Base-by-base conservation (phyloP, 2,329 filamentous ascomycete genomes). In the Penicillium hordei region DNA sequence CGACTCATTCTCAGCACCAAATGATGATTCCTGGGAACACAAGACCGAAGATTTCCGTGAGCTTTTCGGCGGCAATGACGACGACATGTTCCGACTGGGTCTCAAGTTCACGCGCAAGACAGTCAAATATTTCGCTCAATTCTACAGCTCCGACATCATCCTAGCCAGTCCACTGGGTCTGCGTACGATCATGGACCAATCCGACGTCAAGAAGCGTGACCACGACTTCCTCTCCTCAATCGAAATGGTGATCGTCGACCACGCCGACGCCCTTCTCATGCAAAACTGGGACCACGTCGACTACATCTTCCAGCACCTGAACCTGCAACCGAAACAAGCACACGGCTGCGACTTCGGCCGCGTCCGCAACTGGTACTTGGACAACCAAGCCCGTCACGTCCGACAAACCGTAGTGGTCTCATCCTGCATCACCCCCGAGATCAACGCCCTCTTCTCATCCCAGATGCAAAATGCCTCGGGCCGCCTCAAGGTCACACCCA, bases 281-380 rank as follows among this genome's bases (percentile, higher is more conserved):
- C 94, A 99, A 74, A 97, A 96, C 73, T 97, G 93, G 93, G 92
- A 97, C 69, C 93, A 99, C 71, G 85, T 97, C 60, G 90, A 95
- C 73, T 90, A 90, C 72, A 89, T 97, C 67, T 93, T 97, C 70
- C 87, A 91, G 61, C 91, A 96, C 72, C 83, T 99, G 61, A 99
- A 99, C 73, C 82, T 89, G 23, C 91, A 96, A 68, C 93, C 94
- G 38, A 91, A 89, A 69, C 90, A 96, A 67, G 85, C 91, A 0
- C 93, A 97, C 74, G 93, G 90, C 63, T 96, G 91, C 69, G 94
- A 99, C 78, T 96, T 97, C 72, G 90, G 89, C 65, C 89, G 94
- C 19, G 90, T 97, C 6, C 85, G 93, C 50, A 86, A 82, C 62
- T 97, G 91, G 91, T 97, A 97, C 71, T 83, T 97, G n/a, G 92